phyloP scores from a whole-genome alignment of 108 stramenopile genomes.

The Thalassiosira profunda region DNA sequence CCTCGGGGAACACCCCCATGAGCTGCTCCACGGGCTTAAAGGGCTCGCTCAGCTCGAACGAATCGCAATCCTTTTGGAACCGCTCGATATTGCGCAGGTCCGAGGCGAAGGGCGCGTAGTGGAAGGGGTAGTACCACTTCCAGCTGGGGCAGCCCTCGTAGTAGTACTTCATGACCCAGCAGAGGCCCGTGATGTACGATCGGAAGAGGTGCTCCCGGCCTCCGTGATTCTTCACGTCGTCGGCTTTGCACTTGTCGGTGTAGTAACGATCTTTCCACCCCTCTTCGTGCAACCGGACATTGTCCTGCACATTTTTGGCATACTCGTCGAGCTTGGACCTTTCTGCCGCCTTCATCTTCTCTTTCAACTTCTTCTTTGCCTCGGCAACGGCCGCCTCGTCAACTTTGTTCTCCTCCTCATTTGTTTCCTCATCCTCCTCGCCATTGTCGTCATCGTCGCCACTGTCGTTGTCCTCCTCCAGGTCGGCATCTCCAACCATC shows the following conservation, averaged over 20 bases:
- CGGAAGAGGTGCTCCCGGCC: slow-evolving; percentile 91
- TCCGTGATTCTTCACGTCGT: slow-evolving; percentile 92
- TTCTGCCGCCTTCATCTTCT: slow-evolving; percentile 75
- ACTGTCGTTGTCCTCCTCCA: slow-evolving; percentile 3
- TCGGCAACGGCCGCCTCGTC: slow-evolving; percentile 37
- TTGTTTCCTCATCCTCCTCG: slow-evolving; percentile 51
- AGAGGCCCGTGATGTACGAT: slow-evolving; percentile 96
- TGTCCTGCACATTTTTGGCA: slow-evolving; percentile 86
- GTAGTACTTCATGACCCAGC: slow-evolving; percentile 99
- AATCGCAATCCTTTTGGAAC: slow-evolving; percentile 76
- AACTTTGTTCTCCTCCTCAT: slow-evolving; percentile 51
- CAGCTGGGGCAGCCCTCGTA: slow-evolving; percentile 95
- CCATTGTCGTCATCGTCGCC: slow-evolving; percentile 43
- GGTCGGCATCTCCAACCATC: slow-evolving; percentile 54
- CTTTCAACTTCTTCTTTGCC: slow-evolving; percentile 63
- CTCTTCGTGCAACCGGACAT: slow-evolving; percentile 92
- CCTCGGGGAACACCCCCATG: slow-evolving; percentile 97
- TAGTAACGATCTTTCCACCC: slow-evolving; percentile 99
- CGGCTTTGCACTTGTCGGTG: slow-evolving; percentile 95
- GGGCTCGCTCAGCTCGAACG: slow-evolving; percentile 88
- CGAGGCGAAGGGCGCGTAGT: slow-evolving; percentile 99
- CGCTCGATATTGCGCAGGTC: slow-evolving; percentile 96
- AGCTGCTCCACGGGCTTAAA: slow-evolving; percentile 98
- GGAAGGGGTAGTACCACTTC: slow-evolving; percentile 99
- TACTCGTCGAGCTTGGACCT: slow-evolving; percentile 82